Evolutionary conservation across 495 filamentous ascomycete genomes (phyloP), one percentile per base, ranked within the genome.

Genomic region (Lepidopterella palustris): DNA sequence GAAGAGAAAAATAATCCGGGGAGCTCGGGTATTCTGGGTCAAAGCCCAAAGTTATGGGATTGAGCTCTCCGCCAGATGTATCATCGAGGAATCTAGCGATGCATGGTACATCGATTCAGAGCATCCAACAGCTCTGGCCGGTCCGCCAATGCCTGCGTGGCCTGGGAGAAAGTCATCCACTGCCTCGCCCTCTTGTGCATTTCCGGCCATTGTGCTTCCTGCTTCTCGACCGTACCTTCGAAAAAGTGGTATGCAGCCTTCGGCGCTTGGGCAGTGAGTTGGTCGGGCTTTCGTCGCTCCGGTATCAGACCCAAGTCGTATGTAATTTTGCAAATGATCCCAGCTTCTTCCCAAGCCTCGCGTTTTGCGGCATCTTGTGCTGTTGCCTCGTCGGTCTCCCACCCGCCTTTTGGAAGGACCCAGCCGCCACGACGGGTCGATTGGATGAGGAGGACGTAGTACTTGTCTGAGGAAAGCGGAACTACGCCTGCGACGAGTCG

Each of bases 261-360:
- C 10, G 88, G 87, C 24, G 86, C 85, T 42, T 87, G 78, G 62
- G 84, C 78, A 52, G 82, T 81, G 50, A 78, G 59, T 60, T 77
- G 71, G 58, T 83, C 80, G 28, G 84, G 78, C 21, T 84, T 79
- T 45, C 86, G 83, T 70, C 80, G 82, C 71, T 98, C 93, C 55
- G 82, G 74, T 68, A 98, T 93, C 59, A 86, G 78, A 53, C 93
- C 93, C 63, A 98, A 80, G 73, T 95, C 89, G 65, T 83, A 83
- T 58, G 82, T 82, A 68, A 97, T 84, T 28, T 80, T 86, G 71
- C 90, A 89, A 58, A 84, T 74, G 67, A 98, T 91, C 64, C 93
- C 93, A 52, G 90, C 93, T 76, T 98, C 93, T 76, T 98, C 93
- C 93, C 93, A 98, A 45, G 93, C 95, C 76, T 98, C 93, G 59